Conservation (phyloP, 768 basidiomycete genomes). For the Termitomyces sp. region DNA sequence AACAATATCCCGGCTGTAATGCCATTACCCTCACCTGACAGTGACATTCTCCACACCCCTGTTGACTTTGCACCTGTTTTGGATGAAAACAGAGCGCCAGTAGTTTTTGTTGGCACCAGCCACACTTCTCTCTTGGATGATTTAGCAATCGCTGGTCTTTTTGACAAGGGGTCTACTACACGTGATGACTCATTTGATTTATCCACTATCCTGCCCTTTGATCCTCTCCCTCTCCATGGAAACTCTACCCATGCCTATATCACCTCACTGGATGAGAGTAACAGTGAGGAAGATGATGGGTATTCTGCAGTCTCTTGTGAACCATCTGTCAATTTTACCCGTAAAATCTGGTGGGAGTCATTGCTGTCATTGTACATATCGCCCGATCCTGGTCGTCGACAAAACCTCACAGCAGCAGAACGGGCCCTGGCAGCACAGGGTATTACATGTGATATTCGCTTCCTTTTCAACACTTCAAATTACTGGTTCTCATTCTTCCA, state of each 20-base stretch:
- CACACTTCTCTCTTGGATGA: background rate
- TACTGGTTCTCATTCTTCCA: conserved; percentile 78
- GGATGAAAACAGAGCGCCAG: background rate
- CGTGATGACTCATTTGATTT: conserved; percentile 17
- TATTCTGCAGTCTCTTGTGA: conserved; percentile 38
- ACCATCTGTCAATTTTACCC: conserved; percentile 64
- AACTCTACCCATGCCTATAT: conserved; percentile 8
- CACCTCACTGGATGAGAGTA: conserved; percentile 19
- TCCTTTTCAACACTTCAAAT: conserved; percentile 60
- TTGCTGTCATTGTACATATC: conserved; percentile 54
- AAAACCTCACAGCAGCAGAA: conserved; percentile 34
- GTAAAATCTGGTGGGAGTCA: conserved; percentile 80
- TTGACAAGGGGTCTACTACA: conserved; percentile 2
- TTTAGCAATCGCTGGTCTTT: background rate
- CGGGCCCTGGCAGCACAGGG: conserved; percentile 42
- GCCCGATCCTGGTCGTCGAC: conserved; percentile 26
- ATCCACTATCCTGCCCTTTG: conserved; percentile 14
- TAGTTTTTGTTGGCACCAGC: background rate
- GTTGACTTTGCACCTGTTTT: conserved; percentile 6
- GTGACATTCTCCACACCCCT: conserved; percentile 12
- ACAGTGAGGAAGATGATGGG: conserved; percentile 16
- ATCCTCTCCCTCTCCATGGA: background rate
- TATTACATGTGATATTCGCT: conserved; percentile 56
- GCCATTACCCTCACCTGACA: conserved; percentile 10
- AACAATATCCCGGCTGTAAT: background rate